Evolutionary conservation across 768 basidiomycete species (phyloP), one percentile per base, ranked within the genome.

Genomic region (Chlorophyllum brunneum): DNA sequence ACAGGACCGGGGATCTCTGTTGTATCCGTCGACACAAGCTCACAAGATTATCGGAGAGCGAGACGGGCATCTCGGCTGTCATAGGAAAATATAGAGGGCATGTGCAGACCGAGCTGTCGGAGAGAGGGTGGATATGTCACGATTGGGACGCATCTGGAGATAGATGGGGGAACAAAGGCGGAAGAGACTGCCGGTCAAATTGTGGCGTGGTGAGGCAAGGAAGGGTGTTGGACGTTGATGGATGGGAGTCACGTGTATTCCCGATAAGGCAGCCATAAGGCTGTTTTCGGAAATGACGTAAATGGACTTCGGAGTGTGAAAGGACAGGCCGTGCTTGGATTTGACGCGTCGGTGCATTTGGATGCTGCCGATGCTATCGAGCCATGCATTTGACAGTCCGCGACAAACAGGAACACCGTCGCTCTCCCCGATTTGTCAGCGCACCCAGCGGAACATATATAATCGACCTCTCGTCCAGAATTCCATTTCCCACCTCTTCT

Each of bases 371-470:
- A 37, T 38, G 36, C 51, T 24, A 46, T 39, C 44, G 18, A 46
- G 26, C 44, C 23, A 53, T 53, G 51, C 42, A 52, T 45, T 46
- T 53, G 51, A 53, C 51, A 63, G 59, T 62, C 58, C 58, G 55
- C 62, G 56, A 60, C 58, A 62, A 61, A 62, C 54, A 57, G 39
- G 42, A 59, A 53, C 22, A 50, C 40, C 38, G 42, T 60, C 45
- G 53, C 54, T 43, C 48, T 56, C 60, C 56, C 48, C 47, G 65
- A 71, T 75, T 74, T 64, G 73, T 71, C 67, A 76, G 67, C 74
- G 61, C 52, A 48, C 59, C 64, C 65, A 58, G 58, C 59, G 44
- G 61, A 66, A 63, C 71, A 75, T 73, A 72, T 66, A 69, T 67
- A 69, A 59, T 60, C 50, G 53, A 55, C 64, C 39, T 39, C 37